Evolutionary conservation across 2,329 filamentous ascomycete species (phyloP).

Genomic region (Plenodomus biglobosus): DNA sequence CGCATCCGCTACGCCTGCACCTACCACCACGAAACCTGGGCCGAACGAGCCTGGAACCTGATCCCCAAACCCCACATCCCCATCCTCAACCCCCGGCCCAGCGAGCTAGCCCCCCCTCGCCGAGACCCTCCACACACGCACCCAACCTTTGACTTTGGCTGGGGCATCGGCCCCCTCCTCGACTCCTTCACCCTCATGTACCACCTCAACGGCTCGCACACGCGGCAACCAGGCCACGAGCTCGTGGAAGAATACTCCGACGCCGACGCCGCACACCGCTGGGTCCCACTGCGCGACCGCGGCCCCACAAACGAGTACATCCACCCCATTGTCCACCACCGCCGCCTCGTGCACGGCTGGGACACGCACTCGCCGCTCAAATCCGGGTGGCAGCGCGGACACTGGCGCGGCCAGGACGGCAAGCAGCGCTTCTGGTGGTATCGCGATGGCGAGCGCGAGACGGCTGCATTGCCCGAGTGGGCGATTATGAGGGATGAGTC

Average conservation of each 20-base stretch:
- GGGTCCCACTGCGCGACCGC: conserved; percentile 42
- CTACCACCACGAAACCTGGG: conserved; percentile 27
- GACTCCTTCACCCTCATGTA: conserved; percentile 49
- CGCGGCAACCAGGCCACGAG: conserved; percentile 51
- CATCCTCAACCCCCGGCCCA: conserved; percentile 18
- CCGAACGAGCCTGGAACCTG: conserved; percentile 13
- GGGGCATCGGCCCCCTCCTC: conserved; percentile 49
- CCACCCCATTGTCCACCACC: conserved; percentile 46
- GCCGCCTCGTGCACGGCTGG: conserved; percentile 26
- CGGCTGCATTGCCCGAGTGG: conserved; percentile 32
- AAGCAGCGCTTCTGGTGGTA: conserved; percentile 36
- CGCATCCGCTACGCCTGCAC: conserved; percentile 34
- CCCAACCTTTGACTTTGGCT: conserved; percentile 47
- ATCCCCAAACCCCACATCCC: conserved; percentile 24
- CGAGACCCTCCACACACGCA: conserved; percentile 35
- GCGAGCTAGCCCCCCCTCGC: conserved; percentile 23
- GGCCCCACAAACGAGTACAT: conserved; percentile 55
- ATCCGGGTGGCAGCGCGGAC: conserved; percentile 23
- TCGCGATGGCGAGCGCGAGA: conserved; percentile 15
- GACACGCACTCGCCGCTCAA: conserved; percentile 28
- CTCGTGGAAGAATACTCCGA: conserved; percentile 33
- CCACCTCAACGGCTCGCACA: conserved; percentile 45
- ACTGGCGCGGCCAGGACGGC: conserved; percentile 14
- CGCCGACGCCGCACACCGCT: conserved; percentile 40
- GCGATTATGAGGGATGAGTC: conserved; percentile 24